Base-by-base conservation (phyloP, 805 yeast genomes). In the Torulaspora delbrueckii region DNA sequence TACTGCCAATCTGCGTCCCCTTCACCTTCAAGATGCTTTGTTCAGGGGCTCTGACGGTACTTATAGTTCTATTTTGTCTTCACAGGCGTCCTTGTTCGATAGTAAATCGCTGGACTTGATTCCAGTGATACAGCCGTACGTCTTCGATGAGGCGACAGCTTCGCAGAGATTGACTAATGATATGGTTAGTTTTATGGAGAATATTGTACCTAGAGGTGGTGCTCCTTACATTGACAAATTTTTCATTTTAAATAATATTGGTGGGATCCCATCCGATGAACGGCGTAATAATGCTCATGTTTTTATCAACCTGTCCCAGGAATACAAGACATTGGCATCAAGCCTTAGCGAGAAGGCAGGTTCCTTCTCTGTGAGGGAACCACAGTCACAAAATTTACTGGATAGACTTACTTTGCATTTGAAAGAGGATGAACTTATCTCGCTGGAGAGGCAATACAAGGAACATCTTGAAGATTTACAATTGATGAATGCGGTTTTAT, bases 261-360 rank as follows among this genome's bases (percentile, higher is more conserved):
- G 99, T 1, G 99, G 99, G 0, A 83, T 88, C 5, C 98, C 98
- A 0, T 84, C 95, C 0, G 70, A 81, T 19, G 96, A 88, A 59
- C 73, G 98, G 47, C 77, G 80, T 47, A 79, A 81, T 46, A 80
- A 89, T 3, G 77, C 95, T 13, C 99, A 93, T 64, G 95, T 93
- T 1, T 84, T 84, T 48, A 81, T 91, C 47, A 91, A 93, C 58
- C 66, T 91, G 31, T 75, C 79, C 8, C 97, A 91, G 66, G 99
- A 91, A 59, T 84, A 49, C 32, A 40, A 42, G 13, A 28, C 31
- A 3, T 24, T 63, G 12, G 43, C 49, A 1, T 30, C 22, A 1
- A 46, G 45, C 2, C 28, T 62, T 23, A 16, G 16, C 4, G 37
- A 42, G 18, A 45, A 46, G 26, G 34, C 58, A 9, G 30, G 36